Evolutionary conservation across 176 grass and related monocot species (phyloP).

Genomic region (Chrysopogon serrulatus): DNA sequence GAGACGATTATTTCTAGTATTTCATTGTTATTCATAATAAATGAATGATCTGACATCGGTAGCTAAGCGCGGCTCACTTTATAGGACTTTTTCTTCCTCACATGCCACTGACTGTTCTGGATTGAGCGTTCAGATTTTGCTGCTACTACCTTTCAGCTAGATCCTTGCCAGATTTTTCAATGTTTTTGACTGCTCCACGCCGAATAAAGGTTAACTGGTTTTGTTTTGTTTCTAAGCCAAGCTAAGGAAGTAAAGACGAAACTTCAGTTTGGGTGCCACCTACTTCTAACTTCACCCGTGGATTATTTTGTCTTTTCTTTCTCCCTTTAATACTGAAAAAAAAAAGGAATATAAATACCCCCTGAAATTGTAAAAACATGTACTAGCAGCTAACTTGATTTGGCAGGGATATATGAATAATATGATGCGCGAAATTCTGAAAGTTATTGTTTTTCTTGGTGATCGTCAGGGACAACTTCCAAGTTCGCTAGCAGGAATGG

Average conservation of each 20-base stretch:
- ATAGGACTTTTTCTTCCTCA: conserved; percentile 5
- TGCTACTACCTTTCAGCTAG: conserved; percentile 11
- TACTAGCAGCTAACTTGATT: neutral
- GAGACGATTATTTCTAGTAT: neutral
- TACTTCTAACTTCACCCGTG: neutral
- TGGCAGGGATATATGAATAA: neutral
- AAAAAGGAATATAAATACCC: neutral
- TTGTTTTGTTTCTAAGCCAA: neutral
- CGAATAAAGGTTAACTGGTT: neutral
- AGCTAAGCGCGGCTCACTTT: neutral
- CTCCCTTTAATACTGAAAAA: neutral
- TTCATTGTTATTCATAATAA: neutral
- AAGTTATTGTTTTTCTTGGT: neutral
- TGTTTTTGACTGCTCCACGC: conserved; percentile 7
- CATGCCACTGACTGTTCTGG: neutral
- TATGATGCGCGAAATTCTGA: neutral
- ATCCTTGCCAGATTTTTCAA: neutral
- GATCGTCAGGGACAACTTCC: conserved; percentile 32
- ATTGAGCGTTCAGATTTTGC: neutral
- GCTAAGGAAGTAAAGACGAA: neutral
- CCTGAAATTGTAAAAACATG: neutral
- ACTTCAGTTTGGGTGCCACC: neutral
- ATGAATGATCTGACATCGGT: neutral
- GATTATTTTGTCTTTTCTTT: neutral
- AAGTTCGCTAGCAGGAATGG: conserved; percentile 29